phyloP scores from a whole-genome alignment of 1,284 basidiomycete genomes.

The Gymnopus androsaceus region DNA sequence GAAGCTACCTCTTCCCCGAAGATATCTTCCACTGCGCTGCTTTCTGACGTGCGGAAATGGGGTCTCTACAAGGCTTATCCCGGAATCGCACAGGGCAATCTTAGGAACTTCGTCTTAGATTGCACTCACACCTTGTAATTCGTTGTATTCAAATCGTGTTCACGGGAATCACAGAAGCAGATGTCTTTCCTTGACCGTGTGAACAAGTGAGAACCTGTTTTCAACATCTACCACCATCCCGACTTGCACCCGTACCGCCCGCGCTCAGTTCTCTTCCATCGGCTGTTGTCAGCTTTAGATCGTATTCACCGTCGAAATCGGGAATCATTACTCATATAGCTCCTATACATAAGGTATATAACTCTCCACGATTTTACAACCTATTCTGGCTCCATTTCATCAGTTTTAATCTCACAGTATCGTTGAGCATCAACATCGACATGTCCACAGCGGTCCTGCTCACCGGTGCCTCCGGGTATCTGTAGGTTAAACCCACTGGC shows the following conservation, averaged over 20 bases:
- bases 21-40: conserved; percentile 7
- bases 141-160: no score
- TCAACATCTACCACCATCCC: not conserved
- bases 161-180: not conserved
- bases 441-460: conserved; percentile 6
- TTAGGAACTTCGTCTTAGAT: conserved; percentile 3
- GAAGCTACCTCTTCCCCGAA: not conserved
- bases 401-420: not conserved
- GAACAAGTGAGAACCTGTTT: not conserved
- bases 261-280: not conserved
- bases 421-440: not conserved
- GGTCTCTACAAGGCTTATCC: conserved; percentile 47
- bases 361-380: no score
- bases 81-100: conserved; percentile 39
- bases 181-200: not conserved
- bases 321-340: not conserved
- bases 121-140: not conserved
- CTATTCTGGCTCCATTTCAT: not conserved
- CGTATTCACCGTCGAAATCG: not conserved
- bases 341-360: not conserved
- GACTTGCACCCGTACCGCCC: not conserved
- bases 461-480: conserved; percentile 20
- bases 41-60: conserved; percentile 38
- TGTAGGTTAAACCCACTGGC: conserved; percentile 5
- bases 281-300: not conserved